Evolutionary conservation across 148 eudicot genomes (phyloP), one percentile per base, ranked within the genome.

Genomic region (Nepenthes mirabilis): DNA sequence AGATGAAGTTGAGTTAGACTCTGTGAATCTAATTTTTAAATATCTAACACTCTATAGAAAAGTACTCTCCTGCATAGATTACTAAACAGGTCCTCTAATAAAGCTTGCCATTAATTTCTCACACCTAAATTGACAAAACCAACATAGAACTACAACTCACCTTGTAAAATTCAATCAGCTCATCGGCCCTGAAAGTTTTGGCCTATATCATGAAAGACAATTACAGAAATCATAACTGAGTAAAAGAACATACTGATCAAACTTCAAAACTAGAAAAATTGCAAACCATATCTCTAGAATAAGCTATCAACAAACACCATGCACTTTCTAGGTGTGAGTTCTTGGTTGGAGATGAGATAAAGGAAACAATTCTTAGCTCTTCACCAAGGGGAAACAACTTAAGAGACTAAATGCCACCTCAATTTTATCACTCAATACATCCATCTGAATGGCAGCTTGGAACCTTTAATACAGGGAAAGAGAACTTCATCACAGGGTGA

Each of bases 141-240:
- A 48, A 43, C 43, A 34, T 50, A 6, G 33, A 43, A 36, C 3
- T 9, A 13, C 14, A 33, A 62, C 71, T 75, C 67, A 93, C 98
- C 82, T 93, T 77, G 77, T 93, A 88, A 57, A 86, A 93, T 71
- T 93, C 83, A 96, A 93, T 86, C 60, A 93, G 80, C 67, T 88
- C 90, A 74, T 88, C 95, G 59, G 88, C 98, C 74, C 79, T 79
- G 79, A 83, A 93, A 48, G 45, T 73, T 74, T 77, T 82, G 32
- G 68, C 81, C 98, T 91, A 68, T 5, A 36, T 9, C 6, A 32
- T 32, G 33, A 4, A 70, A n/a, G 45, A 66, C 48, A 65, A 60
- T 50, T 47, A 36, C 52, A 14, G 2, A 9, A 47, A 13, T 23
- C 2, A 63, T 37, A 36, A 71, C 34, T 54, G 36, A 48, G 9